Conservation (phyloP, 2,329 filamentous ascomycete genomes). For the Botryosphaeria dothidea region DNA sequence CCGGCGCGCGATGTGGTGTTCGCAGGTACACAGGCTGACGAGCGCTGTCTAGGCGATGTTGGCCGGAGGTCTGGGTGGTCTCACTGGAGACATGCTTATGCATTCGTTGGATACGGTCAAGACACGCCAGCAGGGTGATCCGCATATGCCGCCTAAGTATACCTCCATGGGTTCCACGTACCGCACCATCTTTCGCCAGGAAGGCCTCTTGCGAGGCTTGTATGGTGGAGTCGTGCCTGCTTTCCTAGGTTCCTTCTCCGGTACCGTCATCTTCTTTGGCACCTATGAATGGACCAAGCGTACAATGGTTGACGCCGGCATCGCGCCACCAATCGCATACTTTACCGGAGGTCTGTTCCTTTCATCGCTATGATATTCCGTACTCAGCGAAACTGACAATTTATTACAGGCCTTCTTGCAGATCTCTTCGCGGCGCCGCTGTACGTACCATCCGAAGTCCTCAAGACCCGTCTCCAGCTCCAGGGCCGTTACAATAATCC, state of each 20-base stretch:
- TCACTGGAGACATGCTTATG: slow-evolving; percentile 96
- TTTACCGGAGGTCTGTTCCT: slow-evolving; percentile 69
- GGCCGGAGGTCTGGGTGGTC: slow-evolving; percentile 88
- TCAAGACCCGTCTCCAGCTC: slow-evolving; percentile 95
- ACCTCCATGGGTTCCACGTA: slow-evolving; percentile 88
- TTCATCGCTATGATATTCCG: neutral
- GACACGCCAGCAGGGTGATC: slow-evolving; percentile 95
- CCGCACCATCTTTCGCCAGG: slow-evolving; percentile 88
- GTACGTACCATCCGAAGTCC: slow-evolving; percentile 95
- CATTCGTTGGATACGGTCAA: slow-evolving; percentile 98
- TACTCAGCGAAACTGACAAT: neutral
- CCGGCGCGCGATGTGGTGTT: neutral
- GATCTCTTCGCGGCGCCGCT: slow-evolving; percentile 89
- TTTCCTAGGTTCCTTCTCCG: slow-evolving; percentile 87
- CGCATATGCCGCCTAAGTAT: slow-evolving; percentile 89
- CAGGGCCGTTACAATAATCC: slow-evolving; percentile 96
- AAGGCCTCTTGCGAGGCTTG: slow-evolving; percentile 80
- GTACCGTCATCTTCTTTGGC: slow-evolving; percentile 93
- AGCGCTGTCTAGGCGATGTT: slow-evolving; percentile 75
- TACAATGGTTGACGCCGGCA: slow-evolving; percentile 77
- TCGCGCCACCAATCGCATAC: slow-evolving; percentile 83
- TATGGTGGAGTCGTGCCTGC: slow-evolving; percentile 95
- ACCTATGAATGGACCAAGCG: slow-evolving; percentile 96
- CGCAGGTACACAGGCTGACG: neutral
- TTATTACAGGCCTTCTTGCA: slow-evolving; percentile 73